A percentile compares a stretch with the other conserved stretches of the same genome.
phyloP scores from a whole-genome alignment of 495 filamentous ascomycete species.

The Daldinia caldariorum region DNA sequence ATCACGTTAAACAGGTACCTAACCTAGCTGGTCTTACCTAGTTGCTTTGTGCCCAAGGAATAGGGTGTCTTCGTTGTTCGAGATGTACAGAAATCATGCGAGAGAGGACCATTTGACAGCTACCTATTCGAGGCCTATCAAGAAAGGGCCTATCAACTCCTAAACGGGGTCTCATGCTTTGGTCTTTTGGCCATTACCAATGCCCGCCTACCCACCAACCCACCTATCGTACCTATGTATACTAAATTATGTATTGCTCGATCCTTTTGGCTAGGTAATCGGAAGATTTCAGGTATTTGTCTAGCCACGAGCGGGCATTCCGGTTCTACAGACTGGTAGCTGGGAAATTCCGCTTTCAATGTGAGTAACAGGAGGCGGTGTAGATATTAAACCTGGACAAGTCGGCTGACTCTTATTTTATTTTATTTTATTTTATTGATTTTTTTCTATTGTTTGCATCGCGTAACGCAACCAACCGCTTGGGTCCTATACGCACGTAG shows the following conservation, averaged over 20 bases:
- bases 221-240: neutral
- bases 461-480: constrained; percentile 13
- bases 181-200: constrained; percentile 2
- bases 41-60: neutral
- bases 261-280: constrained; percentile 24
- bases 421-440: too few species aligned
- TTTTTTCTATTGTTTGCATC: constrained; percentile 4
- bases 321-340: constrained; percentile 32
- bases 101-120: constrained; percentile 5
- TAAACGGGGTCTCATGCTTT: constrained; percentile 12
- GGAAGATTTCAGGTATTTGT: constrained; percentile 5
- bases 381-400: constrained; percentile 18
- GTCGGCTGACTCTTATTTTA: too few species aligned
- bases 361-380: constrained; percentile 36
- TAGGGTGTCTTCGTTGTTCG: neutral
- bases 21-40: neutral
- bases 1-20: neutral
- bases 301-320: constrained; percentile 25
- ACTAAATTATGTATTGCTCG: constrained; percentile 13
- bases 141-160: constrained; percentile 3
- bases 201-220: neutral
- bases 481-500: constrained; percentile 18
- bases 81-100: constrained; percentile 9
- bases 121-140: neutral
- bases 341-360: constrained; percentile 15